These are phyloP conservation scores for Dactylellina sp. DNA, from an alignment of 2,329 filamentous ascomycete genomes.

Conservation along the genomic window DNA sequence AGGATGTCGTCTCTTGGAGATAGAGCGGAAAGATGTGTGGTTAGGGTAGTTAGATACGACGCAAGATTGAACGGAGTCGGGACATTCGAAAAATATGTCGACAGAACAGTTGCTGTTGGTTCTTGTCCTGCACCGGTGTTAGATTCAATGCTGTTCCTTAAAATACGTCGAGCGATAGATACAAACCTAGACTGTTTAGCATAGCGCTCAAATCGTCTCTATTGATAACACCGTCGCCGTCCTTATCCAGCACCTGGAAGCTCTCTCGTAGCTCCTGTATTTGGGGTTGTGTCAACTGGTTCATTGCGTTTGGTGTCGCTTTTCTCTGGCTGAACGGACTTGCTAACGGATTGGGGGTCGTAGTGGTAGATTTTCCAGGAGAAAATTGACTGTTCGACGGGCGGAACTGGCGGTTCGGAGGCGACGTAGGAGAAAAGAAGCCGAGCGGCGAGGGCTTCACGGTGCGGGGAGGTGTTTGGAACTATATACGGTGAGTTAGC, in stretches of 20 bases:
- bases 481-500: conserved; percentile 22
- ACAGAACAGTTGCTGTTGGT: conserved; percentile 72
- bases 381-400: conserved; percentile 49
- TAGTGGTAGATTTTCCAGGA: conserved; percentile 34
- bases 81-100: conserved; percentile 85
- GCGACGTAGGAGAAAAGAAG: conserved; percentile 55
- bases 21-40: conserved; percentile 77
- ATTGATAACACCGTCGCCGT: conserved; percentile 85
- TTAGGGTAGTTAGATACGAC: conserved; percentile 84
- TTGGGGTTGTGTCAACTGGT: conserved; percentile 80
- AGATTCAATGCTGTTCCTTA: not conserved
- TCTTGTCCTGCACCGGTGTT: conserved; percentile 73
- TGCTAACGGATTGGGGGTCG: conserved; percentile 22
- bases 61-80: conserved; percentile 83
- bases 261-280: conserved; percentile 89
- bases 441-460: conserved; percentile 60
- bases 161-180: not conserved
- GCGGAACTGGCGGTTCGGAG: conserved; percentile 37
- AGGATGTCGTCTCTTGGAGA: conserved; percentile 83
- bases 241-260: conserved; percentile 91
- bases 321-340: conserved; percentile 56
- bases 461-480: conserved; percentile 58
- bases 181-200: conserved; percentile 80
- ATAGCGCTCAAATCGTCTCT: conserved; percentile 88
- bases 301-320: conserved; percentile 68